These are phyloP conservation scores for Argentina anserina DNA, from an alignment of 306 rosid genomes.

Conservation along the genomic window DNA sequence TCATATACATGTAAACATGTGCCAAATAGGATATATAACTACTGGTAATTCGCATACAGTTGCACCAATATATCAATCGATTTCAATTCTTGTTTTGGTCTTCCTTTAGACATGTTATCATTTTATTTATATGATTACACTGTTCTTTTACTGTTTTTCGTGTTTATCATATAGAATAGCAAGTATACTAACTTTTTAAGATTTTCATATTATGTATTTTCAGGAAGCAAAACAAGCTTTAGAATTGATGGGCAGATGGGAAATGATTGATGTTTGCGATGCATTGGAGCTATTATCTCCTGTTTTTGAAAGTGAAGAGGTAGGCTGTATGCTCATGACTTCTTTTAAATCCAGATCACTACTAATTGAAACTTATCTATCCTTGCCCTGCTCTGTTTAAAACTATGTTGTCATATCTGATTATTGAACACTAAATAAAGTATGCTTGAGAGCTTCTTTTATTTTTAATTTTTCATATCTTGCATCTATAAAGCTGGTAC, in stretches of 20 bases:
- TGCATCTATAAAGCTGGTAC: neutral
- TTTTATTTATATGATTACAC: neutral
- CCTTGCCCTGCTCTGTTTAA: neutral
- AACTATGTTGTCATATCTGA: neutral
- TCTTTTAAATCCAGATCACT: neutral
- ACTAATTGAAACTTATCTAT: neutral
- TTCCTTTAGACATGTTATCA: neutral
- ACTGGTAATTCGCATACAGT: neutral
- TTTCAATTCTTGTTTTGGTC: neutral
- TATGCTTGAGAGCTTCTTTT: neutral
- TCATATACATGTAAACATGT: neutral
- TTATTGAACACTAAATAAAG: neutral
- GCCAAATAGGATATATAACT: neutral
- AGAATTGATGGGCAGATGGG: constrained; percentile 90
- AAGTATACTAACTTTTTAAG: neutral
- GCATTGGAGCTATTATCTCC: constrained; percentile 95
- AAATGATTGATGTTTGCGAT: constrained; percentile 92
- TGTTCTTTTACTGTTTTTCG: neutral
- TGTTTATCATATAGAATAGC: neutral
- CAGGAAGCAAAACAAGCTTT: constrained; percentile 99
- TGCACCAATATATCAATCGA: neutral
- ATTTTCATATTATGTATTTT: constrained; percentile 27
- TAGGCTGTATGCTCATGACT: constrained; percentile 14
- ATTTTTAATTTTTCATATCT: neutral
- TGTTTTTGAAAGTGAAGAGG: constrained; percentile 99